Base-by-base conservation (phyloP, 2,329 filamentous ascomycete genomes). In the Remersonia thermophila region DNA sequence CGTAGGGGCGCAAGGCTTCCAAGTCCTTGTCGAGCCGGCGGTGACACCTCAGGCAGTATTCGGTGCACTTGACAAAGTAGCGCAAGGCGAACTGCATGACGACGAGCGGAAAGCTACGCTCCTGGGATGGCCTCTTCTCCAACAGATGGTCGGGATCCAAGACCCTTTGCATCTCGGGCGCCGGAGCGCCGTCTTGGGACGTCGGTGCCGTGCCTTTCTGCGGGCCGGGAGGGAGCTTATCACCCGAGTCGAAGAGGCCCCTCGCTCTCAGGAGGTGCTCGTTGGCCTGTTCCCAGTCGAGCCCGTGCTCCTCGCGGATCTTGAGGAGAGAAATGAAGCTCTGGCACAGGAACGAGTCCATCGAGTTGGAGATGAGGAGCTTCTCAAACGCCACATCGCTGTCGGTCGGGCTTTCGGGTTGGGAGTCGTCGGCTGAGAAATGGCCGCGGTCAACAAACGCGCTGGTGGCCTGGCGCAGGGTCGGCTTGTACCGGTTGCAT, bases 21-120 rank as follows among this genome's bases (percentile, higher is more conserved):
- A 89, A 77, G 0, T 73, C 69, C 2, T 66, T 67, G 1, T 71
- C 56, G 26, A 83, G 68, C 46, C 69, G 78, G 46, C 71, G 71
- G 55, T 93, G 83, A 50, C 87, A 95, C 16, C 87, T 77, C 37
- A 93, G 69, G 55, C 87, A 95, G 55, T 89, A 93, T 36, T 91
- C 77, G 0, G 83, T 85, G 54, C 84, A 94, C 40, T 75, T 77
- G 7, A 82, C 71, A 41, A 94, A 75, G 49, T 86, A 82, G 1
- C 79, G 76, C 17, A 93, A 62, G 0, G 77, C 67, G 47, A 87
- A 91, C 45, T 93, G 81, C 67, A 84, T 83, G 2, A 69, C 66
- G 18, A 72, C 46, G 18, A 79, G 55, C 2, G 71, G 68, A 26
- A 76, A 57, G 31, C 71, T 77, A 25, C 62, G 47, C 12, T 60